phyloP scores from a whole-genome alignment of 768 basidiomycete genomes.

The Hemileccinum impolitum region DNA sequence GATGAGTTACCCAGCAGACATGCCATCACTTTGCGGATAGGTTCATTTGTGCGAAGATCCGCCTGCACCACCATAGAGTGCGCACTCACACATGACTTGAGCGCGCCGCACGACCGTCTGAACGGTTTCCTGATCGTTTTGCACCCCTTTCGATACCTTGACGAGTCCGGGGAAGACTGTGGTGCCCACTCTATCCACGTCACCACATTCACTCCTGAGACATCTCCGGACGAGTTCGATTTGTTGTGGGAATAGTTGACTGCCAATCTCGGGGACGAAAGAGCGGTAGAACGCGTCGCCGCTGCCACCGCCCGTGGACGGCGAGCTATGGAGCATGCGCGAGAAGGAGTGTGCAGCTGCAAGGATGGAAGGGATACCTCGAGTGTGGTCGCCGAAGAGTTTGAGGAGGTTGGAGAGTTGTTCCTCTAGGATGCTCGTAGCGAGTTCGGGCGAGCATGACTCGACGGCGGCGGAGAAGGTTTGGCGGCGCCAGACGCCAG shows the following conservation, averaged over 20 bases:
- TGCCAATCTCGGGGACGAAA: constrained; percentile 81
- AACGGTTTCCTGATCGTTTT: constrained; percentile 40
- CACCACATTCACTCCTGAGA: constrained; percentile 68
- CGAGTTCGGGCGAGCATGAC: constrained; percentile 67
- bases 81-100: constrained; percentile 86
- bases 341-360: constrained; percentile 77
- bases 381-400: constrained; percentile 42
- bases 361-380: constrained; percentile 54
- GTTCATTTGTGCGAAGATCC: background rate
- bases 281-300: constrained; percentile 79
- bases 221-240: constrained; percentile 86
- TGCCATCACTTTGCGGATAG: background rate
- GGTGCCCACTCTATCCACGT: constrained; percentile 72
- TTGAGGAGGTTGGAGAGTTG: constrained; percentile 64
- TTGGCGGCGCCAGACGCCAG: constrained; percentile 85
- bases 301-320: constrained; percentile 40
- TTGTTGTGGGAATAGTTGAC: constrained; percentile 68
- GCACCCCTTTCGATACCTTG: constrained; percentile 57
- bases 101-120: constrained; percentile 80
- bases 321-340: constrained; percentile 80
- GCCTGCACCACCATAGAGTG: constrained; percentile 37
- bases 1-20: constrained; percentile 9
- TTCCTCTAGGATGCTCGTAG: constrained; percentile 62
- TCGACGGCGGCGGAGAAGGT: constrained; percentile 88
- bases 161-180: constrained; percentile 88